Evolutionary conservation across 805 yeast species (phyloP), one percentile per base, ranked within the genome.

Genomic region (Yamadazyma phyllophila): DNA sequence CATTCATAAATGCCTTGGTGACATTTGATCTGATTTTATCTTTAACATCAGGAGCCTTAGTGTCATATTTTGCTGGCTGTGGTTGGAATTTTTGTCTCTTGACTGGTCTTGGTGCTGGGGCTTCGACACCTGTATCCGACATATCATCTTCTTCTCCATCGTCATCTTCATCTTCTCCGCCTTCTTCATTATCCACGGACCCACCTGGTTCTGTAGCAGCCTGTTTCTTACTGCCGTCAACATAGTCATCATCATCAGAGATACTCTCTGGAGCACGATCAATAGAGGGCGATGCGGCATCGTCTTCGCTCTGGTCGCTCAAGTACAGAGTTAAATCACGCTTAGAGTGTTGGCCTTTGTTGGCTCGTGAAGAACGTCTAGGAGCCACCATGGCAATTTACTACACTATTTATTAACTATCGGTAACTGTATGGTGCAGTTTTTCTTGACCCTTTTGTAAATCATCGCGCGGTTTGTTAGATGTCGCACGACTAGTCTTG

Each of bases 1-100:
- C 69, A 13, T 67, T 69, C 15, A 59, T 53, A 52, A 84, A 77
- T 55, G 82, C 81, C 50, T 69, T 74, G 35, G 69, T 67, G 24
- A 82, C 85, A 48, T 74, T 70, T 33, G 60, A 62, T 54, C 81
- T 67, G 32, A 71, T 75, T 56, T 66, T 76, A 51, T 64, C 59
- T 24, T 36, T 29, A 7, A 31, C 8, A 9, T 17, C 33, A 26
- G 38, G 15, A 36, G 26, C 17, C 38, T 36, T 36, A 29, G 31
- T 10, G 31, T 29, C 31, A 20, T 20, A 20, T 20, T 20, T 20
- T n/a, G 36, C 11, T 14, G 36, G 10, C 11, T 10, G 11, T 16
- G 36, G 16, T n/a, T 33, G 16, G 16, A 16, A 14, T n/a, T 35
- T 35, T 15, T n/a, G 17, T 27, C 26, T 13, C 17, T 26, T 26